Evolutionary conservation across 192 early-diverging fungal species (phyloP).

Genomic region (Entomortierella parvispora): DNA sequence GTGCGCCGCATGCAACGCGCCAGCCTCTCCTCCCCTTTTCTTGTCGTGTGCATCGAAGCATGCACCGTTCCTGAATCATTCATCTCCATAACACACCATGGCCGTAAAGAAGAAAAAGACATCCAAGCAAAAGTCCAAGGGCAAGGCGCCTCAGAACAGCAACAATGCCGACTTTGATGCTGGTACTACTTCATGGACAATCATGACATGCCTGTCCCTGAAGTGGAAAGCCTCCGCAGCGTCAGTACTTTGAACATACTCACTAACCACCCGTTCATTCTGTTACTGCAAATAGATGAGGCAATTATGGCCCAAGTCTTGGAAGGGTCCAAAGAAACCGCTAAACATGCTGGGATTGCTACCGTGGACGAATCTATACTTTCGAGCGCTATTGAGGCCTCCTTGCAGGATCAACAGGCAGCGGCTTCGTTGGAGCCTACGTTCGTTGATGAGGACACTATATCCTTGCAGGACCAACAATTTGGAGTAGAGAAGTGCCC

Average conservation of each 20-base stretch:
- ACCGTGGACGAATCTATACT: conserved; percentile 12
- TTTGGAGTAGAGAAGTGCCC: conserved; percentile 30
- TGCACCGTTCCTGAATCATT: no score
- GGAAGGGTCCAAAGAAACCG: conserved; percentile 1
- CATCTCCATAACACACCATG: conserved; percentile 13
- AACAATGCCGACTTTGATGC: background rate
- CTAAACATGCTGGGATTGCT: conserved; percentile 14
- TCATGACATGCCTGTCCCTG: no score
- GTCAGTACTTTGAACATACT: no score
- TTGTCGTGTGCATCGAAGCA: no score
- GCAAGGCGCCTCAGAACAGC: background rate
- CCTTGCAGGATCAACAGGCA: conserved; percentile 3
- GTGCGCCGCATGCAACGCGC: no score
- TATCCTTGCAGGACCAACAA: conserved; percentile 7
- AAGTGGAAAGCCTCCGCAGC: no score
- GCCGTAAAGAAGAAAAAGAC: conserved; percentile 29
- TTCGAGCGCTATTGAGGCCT: conserved; percentile 26
- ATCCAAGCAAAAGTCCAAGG: conserved; percentile 11
- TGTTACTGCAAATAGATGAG: conserved; percentile 10
- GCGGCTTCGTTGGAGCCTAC: background rate
- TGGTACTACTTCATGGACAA: no score
- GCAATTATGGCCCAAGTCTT: conserved; percentile 15
- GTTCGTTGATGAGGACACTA: background rate
- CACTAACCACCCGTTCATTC: no score
- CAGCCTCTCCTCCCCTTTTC: no score